Evolutionary conservation across 495 filamentous ascomycete species (phyloP).

Genomic region (Penicillium coprophilum): DNA sequence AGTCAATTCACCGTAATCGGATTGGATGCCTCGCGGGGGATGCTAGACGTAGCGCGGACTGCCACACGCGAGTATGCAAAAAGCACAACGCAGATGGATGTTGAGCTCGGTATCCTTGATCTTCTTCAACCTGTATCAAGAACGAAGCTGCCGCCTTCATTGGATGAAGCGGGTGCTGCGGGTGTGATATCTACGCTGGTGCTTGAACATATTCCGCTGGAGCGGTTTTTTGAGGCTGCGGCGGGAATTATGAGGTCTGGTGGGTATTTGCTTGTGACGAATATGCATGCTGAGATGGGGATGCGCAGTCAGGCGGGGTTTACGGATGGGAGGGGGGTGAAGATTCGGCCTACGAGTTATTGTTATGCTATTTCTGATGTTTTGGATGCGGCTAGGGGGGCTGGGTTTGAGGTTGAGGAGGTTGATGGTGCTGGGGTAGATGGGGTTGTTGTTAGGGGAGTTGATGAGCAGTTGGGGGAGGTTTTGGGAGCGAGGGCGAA

Average conservation of each 20-base stretch:
- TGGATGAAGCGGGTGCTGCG: conserved; percentile 28
- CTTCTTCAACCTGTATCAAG: conserved; percentile 32
- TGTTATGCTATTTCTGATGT: conserved; percentile 56
- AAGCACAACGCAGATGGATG: neutral
- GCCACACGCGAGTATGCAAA: conserved; percentile 10
- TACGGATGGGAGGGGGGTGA: conserved; percentile 56
- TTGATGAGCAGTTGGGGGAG: conserved; percentile 51
- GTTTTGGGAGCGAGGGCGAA: conserved; percentile 56
- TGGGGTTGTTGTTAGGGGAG: conserved; percentile 43
- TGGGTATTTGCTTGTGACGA: conserved; percentile 61
- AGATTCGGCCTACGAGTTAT: conserved; percentile 64
- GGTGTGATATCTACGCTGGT: conserved; percentile 66
- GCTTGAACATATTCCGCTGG: conserved; percentile 63
- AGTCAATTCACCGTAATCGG: conserved; percentile 38
- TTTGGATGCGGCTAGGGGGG: conserved; percentile 50
- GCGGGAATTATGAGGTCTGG: conserved; percentile 48
- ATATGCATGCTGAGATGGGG: conserved; percentile 75
- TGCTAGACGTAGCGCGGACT: conserved; percentile 56
- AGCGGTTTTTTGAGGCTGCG: conserved; percentile 55
- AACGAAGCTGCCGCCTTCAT: conserved; percentile 16
- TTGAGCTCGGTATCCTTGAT: conserved; percentile 28
- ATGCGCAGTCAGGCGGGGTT: conserved; percentile 64
- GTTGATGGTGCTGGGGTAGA: conserved; percentile 21
- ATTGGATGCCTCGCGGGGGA: conserved; percentile 51
- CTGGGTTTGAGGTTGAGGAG: conserved; percentile 51